phyloP scores from a whole-genome alignment of 768 basidiomycete species.

The Pleurotus giganteus region DNA sequence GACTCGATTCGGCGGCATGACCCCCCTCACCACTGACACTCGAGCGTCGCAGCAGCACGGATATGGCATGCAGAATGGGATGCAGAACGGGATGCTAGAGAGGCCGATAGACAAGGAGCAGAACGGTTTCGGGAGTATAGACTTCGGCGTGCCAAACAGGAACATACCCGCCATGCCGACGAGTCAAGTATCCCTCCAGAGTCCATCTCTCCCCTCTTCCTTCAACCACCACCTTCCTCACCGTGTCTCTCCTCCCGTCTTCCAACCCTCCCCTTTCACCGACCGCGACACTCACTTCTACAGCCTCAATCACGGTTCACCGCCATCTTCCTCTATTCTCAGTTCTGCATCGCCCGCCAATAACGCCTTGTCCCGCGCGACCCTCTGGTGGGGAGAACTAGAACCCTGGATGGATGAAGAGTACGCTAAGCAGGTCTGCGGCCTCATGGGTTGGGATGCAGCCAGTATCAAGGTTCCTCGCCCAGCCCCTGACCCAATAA shows the following conservation, averaged over 20 bases:
- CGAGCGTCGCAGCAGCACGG: neutral
- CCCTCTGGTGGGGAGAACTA: conserved; percentile 85
- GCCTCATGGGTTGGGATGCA: conserved; percentile 84
- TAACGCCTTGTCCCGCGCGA: conserved; percentile 43
- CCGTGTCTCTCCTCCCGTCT: conserved; percentile 33
- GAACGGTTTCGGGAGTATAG: neutral
- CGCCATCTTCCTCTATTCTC: conserved; percentile 21
- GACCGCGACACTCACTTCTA: conserved; percentile 11
- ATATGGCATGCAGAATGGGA: conserved; percentile 2
- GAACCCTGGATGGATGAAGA: conserved; percentile 98
- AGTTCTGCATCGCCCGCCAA: conserved; percentile 19
- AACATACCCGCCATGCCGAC: conserved; percentile 31
- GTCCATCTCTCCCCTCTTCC: conserved; percentile 33
- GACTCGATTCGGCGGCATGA: neutral
- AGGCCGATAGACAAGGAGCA: conserved; percentile 4
- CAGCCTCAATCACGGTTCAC: conserved; percentile 12
- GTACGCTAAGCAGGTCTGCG: conserved; percentile 86
- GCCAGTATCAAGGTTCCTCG: conserved; percentile 71
- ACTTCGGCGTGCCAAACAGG: conserved; percentile 38
- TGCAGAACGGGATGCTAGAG: neutral
- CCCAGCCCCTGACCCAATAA: conserved; percentile 51
- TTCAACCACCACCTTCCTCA: conserved; percentile 41
- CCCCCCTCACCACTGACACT: neutral
- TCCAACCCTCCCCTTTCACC: conserved; percentile 6
- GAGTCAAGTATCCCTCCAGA: conserved; percentile 22